Evolutionary conservation across 495 filamentous ascomycete species (phyloP).

Genomic region (Lasiosphaeria miniovina): DNA sequence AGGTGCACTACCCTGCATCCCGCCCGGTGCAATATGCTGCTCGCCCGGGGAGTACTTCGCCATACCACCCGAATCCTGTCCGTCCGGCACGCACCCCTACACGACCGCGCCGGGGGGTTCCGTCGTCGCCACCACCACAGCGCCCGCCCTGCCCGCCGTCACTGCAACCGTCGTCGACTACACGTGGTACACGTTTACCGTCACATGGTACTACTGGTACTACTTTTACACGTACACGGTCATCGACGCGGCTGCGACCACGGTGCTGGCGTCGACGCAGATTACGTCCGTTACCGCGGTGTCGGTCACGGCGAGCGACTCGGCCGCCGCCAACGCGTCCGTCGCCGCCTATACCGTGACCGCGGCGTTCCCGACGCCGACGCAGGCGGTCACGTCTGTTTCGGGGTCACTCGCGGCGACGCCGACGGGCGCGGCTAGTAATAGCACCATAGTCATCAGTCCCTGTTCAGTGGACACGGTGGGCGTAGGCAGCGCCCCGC

Average conservation of each 20-base stretch:
- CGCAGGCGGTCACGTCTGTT: constrained; percentile 3
- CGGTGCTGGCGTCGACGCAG: constrained; percentile 6
- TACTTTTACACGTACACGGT: constrained; percentile 9
- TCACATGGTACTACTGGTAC: constrained; percentile 10
- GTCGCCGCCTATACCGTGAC: constrained; percentile 5
- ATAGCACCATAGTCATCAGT: background rate
- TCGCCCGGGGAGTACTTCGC: constrained; percentile 13
- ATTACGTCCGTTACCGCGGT: background rate
- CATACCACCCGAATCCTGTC: constrained; percentile 8
- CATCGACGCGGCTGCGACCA: background rate
- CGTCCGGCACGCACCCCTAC: constrained; percentile 3
- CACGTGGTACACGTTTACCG: constrained; percentile 9
- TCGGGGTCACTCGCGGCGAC: background rate
- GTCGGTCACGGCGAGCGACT: constrained; percentile 5
- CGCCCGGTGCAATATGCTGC: constrained; percentile 17
- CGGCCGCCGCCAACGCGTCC: constrained; percentile 6
- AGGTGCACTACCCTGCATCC: constrained; percentile 16
- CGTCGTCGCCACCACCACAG: background rate
- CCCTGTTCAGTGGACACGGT: too few species aligned
- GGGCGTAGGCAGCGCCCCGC: too few species aligned
- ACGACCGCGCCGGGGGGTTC: background rate
- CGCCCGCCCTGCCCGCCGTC: background rate
- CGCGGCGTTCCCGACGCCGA: constrained; percentile 3
- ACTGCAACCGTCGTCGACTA: constrained; percentile 3
- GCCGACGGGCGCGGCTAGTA: background rate